Evolutionary conservation across 2,329 filamentous ascomycete genomes (phyloP), one percentile per base, ranked within the genome.

Genomic region (Lizonia empirigonia): DNA sequence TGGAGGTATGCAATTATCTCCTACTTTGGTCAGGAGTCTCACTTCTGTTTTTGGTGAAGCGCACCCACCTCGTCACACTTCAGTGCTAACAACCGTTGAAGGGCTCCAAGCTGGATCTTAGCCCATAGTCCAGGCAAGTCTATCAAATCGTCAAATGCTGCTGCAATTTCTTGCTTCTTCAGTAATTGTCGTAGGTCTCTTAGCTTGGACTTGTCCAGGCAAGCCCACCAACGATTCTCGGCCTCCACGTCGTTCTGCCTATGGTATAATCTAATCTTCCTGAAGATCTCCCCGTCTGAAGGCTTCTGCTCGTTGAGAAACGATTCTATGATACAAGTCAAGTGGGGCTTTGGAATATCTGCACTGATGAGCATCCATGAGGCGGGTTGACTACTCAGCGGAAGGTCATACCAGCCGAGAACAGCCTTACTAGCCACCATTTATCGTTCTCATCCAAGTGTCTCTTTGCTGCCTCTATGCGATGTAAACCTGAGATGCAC

Each of bases 401-500:
- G 16, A n/a, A 22, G 46, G 34, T 42, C 33, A 44, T 36, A 59
- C 53, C 16, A 48, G 57, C 40, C 9, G 44, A 55, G 20, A 58
- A 64, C 2, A 67, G 50, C 15, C 46, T 47, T n/a, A 67, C 50
- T 13, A 46, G 49, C 58, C 35, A 67, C 61, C 32, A 67, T 40
- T 56, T 59, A 38, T 65, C 33, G 29, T 65, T 67, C 13, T 56
- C 16, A 32, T 65, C 46, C 2, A 67, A 41, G 16, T 56, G 52
- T 7, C 24, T 9, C 34, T 52, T 37, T 26, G 49, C 59, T 6
- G 55, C 59, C 16, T 56, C 22, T 9, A 60, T 52, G 12, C 48
- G 46, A 37, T 67, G 39, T 16, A 63, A 40, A 2, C 59, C 50
- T 24, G 44, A 50, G 12, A 65, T 46, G 13, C 52, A 65, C 23